Percentiles rank a stretch among this genome's conserved stretches.
Conservation (phyloP, 2,329 filamentous ascomycete genomes). For the Coniochaeta prunicola region DNA sequence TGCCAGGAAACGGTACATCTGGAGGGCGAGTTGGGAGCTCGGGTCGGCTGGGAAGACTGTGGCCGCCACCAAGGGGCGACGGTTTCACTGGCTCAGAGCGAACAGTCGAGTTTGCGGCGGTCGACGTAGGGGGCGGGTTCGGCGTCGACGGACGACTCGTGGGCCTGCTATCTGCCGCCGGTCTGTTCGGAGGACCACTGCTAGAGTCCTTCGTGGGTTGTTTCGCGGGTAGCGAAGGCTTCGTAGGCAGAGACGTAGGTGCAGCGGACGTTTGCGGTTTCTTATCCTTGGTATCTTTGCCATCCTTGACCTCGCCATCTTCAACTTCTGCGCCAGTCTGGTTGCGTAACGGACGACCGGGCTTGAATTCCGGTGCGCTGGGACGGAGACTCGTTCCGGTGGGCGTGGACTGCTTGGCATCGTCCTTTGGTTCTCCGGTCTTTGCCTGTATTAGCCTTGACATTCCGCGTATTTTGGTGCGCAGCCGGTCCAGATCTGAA, state of each 20-base stretch:
- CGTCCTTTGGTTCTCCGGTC: conserved; percentile 29
- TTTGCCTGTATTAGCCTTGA: conserved; percentile 29
- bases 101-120: conserved; percentile 6
- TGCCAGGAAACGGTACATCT: conserved; percentile 13
- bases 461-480: not conserved
- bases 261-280: conserved; percentile 11
- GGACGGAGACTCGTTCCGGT: conserved; percentile 36
- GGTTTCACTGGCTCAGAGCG: conserved; percentile 24
- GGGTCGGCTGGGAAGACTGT: conserved; percentile 21
- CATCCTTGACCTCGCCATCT: conserved; percentile 69
- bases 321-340: conserved; percentile 41
- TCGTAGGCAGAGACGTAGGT: conserved; percentile 13
- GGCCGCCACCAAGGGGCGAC: conserved; percentile 22
- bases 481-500: conserved; percentile 6
- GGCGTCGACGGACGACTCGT: conserved; percentile 14
- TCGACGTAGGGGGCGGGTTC: conserved; percentile 10
- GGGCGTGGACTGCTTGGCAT: conserved; percentile 23
- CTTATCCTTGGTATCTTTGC: conserved; percentile 48
- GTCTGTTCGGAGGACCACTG: conserved; percentile 6
- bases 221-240: conserved; percentile 10
- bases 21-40: conserved; percentile 14
- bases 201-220: conserved; percentile 15
- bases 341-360: conserved; percentile 18
- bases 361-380: conserved; percentile 59
- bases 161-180: conserved; percentile 14